Evolutionary conservation across 768 basidiomycete genomes (phyloP).

Genomic region (Kwoniella shandongensis): DNA sequence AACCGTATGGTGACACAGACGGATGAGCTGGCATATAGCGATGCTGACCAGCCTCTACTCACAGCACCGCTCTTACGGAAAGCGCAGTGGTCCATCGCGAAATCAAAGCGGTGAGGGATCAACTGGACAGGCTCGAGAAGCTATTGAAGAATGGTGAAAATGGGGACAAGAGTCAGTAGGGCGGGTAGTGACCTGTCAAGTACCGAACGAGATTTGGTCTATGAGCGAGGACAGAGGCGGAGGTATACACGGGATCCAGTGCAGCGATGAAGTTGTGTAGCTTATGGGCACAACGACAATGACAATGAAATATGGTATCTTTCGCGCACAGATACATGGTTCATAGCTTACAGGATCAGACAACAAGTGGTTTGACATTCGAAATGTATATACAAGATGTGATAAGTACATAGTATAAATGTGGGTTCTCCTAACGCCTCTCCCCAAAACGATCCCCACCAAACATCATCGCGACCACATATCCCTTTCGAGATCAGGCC

Average conservation of each 20-base stretch:
- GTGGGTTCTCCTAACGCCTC: slow-evolving; percentile 18
- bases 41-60: background rate
- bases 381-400: too few species aligned
- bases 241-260: too few species aligned
- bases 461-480: slow-evolving; percentile 16
- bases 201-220: too few species aligned
- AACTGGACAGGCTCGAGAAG: slow-evolving; percentile 43
- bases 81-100: slow-evolving; percentile 43
- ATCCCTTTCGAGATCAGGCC: slow-evolving; percentile 6
- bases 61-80: slow-evolving; percentile 49
- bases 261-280: too few species aligned
- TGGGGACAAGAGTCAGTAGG: background rate
- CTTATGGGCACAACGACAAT: too few species aligned
- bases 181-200: background rate
- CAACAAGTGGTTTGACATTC: too few species aligned
- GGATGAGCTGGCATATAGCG: slow-evolving; percentile 10
- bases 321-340: too few species aligned
- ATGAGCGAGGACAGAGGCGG: too few species aligned
- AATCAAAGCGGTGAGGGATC: slow-evolving; percentile 33
- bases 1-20: background rate
- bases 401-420: background rate
- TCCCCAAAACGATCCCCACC: slow-evolving; percentile 12
- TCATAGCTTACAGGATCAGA: too few species aligned
- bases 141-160: slow-evolving; percentile 10
- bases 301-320: too few species aligned